phyloP scores from a whole-genome alignment of 2,329 filamentous ascomycete species.

The Penicillium sp. region DNA sequence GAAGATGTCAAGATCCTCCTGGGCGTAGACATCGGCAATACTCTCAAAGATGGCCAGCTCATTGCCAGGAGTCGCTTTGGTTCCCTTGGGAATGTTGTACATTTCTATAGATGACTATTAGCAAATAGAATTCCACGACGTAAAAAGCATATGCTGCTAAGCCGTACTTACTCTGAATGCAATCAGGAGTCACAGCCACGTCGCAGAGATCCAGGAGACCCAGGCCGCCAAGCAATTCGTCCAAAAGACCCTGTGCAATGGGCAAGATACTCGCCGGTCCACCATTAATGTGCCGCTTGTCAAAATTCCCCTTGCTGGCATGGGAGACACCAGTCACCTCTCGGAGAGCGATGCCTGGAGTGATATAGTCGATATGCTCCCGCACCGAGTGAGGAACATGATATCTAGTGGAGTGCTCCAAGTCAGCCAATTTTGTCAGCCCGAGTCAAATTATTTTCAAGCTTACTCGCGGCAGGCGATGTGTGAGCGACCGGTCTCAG shows the following conservation, averaged over 20 bases:
- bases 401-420: slow-evolving; percentile 27
- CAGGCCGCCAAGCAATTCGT: slow-evolving; percentile 23
- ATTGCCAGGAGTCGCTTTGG: slow-evolving; percentile 50
- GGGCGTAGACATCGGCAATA: slow-evolving; percentile 53
- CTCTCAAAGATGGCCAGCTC: slow-evolving; percentile 55
- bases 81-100: slow-evolving; percentile 53
- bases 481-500: slow-evolving; percentile 38
- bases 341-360: slow-evolving; percentile 42
- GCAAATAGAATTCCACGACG: no score
- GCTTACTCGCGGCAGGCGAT: slow-evolving; percentile 51
- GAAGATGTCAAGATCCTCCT: slow-evolving; percentile 53
- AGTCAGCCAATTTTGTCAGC: slow-evolving; percentile 10
- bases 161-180: slow-evolving; percentile 41
- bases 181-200: slow-evolving; percentile 48
- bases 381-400: slow-evolving; percentile 38
- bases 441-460: slow-evolving; percentile 6
- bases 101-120: slow-evolving; percentile 36
- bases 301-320: slow-evolving; percentile 6
- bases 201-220: slow-evolving; percentile 36
- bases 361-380: slow-evolving; percentile 42
- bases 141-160: not conserved
- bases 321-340: slow-evolving; percentile 35
- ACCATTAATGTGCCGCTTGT: slow-evolving; percentile 34
- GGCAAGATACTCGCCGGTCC: slow-evolving; percentile 36
- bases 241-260: slow-evolving; percentile 31